Percentiles rank a stretch among this genome's conserved stretches.
These are phyloP conservation scores for Fusarium oligoseptatum DNA, from an alignment of 2,329 filamentous ascomycete genomes.

Conservation along the genomic window DNA sequence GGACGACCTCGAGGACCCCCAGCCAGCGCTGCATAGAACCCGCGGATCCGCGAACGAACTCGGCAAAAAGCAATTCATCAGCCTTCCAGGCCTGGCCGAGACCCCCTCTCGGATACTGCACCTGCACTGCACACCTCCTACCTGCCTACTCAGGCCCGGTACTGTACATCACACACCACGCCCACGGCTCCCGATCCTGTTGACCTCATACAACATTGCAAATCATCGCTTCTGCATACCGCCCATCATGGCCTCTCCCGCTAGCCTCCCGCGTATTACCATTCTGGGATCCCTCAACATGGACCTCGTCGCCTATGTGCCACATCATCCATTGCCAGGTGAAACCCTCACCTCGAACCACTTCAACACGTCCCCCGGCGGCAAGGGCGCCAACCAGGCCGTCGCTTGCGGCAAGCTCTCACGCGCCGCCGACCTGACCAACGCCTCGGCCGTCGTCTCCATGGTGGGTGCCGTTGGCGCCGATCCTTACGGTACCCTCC, in stretches of 20 bases:
- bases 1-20: not conserved
- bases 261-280: conserved; percentile 69
- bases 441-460: conserved; percentile 62
- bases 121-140: too few species aligned
- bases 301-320: conserved; percentile 90
- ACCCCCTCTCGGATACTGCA: too few species aligned
- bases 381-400: conserved; percentile 97
- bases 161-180: conserved; percentile 1
- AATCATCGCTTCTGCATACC: conserved; percentile 7
- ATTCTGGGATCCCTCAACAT: conserved; percentile 95
- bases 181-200: conserved; percentile 9
- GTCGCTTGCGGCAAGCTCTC: conserved; percentile 89
- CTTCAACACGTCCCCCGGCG: conserved; percentile 86
- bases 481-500: conserved; percentile 73
- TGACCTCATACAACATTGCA: conserved; percentile 16
- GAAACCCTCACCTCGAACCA: conserved; percentile 87
- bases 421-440: conserved; percentile 57
- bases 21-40: conserved; percentile 3
- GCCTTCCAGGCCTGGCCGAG: not conserved
- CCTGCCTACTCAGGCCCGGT: not conserved
- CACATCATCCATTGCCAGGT: conserved; percentile 84
- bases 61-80: conserved; percentile 13
- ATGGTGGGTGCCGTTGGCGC: conserved; percentile 83
- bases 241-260: conserved; percentile 36
- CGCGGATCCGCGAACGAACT: not conserved